Evolutionary conservation across 345 rosid genomes (phyloP), one percentile per base, ranked within the genome.

Genomic region (Eutrema heterophyllum): DNA sequence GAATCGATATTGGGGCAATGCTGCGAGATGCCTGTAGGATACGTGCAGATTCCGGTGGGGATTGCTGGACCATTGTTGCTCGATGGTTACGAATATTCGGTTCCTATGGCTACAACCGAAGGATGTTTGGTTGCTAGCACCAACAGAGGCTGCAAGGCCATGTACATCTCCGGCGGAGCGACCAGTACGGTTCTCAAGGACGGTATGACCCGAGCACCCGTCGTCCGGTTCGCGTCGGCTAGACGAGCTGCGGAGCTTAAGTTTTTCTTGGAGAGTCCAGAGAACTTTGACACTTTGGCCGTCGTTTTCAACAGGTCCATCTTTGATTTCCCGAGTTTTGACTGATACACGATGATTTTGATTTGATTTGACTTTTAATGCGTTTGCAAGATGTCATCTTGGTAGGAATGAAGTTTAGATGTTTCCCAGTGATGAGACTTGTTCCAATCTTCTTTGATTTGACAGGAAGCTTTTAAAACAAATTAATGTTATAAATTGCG

Each of bases 21-120:
- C 78, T 95, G 99, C 48, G 99, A 95, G 84, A 92, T 92, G 97
- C 99, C 97, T 10, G 87, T 92, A 0, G 99, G 99, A 0, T 92
- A 92, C 54, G 85, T 95, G 56, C 98, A 91, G 86, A 84, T 94
- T 45, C 97, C 97, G 2, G 97, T 94, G 50, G 97, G 98, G 29
- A 80, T 92, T 2, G 97, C 96, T 0, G 97, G 99, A n/a, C 99
- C 97, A 0, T 64, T 95, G 83, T 48, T 92, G 78, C 89, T 92
- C 0, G 90, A 95, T 53, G 97, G 97, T 29, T 75, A n/a, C 6
- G 97, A 95, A 86, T 86, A 87, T 63, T 78, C 83, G 14, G 87
- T 95, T 52, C 99, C 99, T 18, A 92, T 92, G 99, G 97, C 97
- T 4, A 95, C 99, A 4, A 95, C 99, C 0, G 99, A 95, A 77